A percentile compares a stretch with the other conserved stretches of the same genome.
Evolutionary conservation across 371 early-diverging fungal genomes (phyloP).

Genomic region (Mucor indicus): DNA sequence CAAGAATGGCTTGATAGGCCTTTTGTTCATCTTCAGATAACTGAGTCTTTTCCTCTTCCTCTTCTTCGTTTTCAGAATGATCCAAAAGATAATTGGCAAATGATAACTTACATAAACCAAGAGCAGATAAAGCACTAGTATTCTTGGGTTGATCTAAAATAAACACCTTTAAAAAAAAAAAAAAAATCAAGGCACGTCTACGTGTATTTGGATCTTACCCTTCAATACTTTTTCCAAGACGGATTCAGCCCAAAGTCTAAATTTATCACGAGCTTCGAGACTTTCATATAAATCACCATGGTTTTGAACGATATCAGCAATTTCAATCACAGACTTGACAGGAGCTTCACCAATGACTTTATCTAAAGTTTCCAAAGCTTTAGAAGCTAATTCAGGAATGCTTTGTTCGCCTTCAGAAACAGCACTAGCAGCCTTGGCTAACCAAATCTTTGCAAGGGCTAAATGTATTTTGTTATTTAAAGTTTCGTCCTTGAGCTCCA

Average conservation of each 20-base stretch:
- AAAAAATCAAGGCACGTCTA: neutral
- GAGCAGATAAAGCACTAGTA: constrained; percentile 26
- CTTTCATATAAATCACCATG: constrained; percentile 31
- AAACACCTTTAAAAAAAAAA: constrained; percentile 16
- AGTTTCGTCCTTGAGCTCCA: constrained; percentile 1
- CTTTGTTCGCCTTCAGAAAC: constrained; percentile 14
- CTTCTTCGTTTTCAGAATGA: constrained; percentile 24
- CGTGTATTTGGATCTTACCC: constrained; percentile 5
- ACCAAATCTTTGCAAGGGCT: constrained; percentile 35
- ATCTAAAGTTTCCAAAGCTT: constrained; percentile 25
- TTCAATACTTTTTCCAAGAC: constrained; percentile 22
- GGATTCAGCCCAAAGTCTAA: constrained; percentile 34
- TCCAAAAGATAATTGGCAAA: constrained; percentile 42
- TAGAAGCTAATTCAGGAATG: constrained; percentile 24
- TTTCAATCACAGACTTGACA: constrained; percentile 19
- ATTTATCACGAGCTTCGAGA: constrained; percentile 18
- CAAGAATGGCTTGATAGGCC: constrained; percentile 30
- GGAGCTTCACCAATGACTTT: constrained; percentile 3
- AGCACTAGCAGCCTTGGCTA: constrained; percentile 36
- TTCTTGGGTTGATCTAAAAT: too few species aligned
- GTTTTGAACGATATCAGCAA: constrained; percentile 29
- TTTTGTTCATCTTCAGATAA: constrained; percentile 30
- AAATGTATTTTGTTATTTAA: constrained; percentile 23
- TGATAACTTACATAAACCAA: constrained; percentile 36
- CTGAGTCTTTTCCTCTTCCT: constrained; percentile 24